Base-by-base conservation (phyloP, 805 yeast species). In the Brettanomyces anomalus region DNA sequence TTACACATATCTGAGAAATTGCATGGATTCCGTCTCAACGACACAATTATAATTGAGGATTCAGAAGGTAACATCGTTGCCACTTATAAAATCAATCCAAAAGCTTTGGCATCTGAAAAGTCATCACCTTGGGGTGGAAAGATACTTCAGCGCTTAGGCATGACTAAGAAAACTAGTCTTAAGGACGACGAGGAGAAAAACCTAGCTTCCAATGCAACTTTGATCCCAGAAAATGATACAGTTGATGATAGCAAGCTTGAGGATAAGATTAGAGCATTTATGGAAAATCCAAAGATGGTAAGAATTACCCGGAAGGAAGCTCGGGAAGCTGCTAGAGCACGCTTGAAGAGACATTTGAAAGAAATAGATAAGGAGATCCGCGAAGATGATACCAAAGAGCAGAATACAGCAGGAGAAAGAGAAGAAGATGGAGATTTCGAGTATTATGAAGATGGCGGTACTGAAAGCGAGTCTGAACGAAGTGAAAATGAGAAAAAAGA, bases 1-100 rank as follows among this genome's bases (percentile, higher is more conserved):
- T 26, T 17, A 28, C 41, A 32, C 21, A 18, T 32, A 10, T 15
- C 61, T 4, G 50, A 48, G 32, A 51, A 66, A 64, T 57, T 79
- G 66, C 51, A 66, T 61, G 97, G 96, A 1, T 90, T 80, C 61
- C 84, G 82, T 60, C 70, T 85, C 34, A 93, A 81, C 56, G 79
- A 86, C 53, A 70, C 79, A 46, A 74, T 93, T 43, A 71, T 87
- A 45, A 81, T 93, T 44, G 98, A 90, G 61, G 85, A 88, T 54
- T 85, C 77, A 37, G 95, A 89, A 11, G 98, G 97, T 49, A 97
- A 90, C 52, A 77, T 93, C 43, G 68, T 93, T 37, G 78, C 96
- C 55, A 71, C 95, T 42, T 90, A 88, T 62, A 74, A 68, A 52
- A 79, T 89, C 41, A 85, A 81, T 53, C 72, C 76, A 32, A 59